Percentiles rank a stretch among this genome's conserved stretches.
Conservation (phyloP, 169 alveolate genomes). For the Cryptosporidium canis region DNA sequence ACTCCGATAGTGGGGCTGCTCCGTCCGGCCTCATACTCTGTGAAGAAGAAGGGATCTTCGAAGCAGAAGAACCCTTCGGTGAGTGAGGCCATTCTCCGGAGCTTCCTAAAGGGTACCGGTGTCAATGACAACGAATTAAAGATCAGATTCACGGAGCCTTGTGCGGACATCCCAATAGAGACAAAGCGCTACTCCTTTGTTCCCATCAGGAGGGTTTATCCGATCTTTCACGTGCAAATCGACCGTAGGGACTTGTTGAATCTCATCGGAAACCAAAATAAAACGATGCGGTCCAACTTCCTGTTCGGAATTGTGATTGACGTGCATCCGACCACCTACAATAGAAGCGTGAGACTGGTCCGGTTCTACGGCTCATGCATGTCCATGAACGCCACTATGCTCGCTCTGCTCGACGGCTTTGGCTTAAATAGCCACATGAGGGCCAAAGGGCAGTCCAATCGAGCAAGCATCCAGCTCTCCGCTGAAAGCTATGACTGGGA, state of each 20-base stretch:
- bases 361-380: too few species aligned
- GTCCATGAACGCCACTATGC: too few species aligned
- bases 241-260: neutral
- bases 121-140: neutral
- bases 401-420: too few species aligned
- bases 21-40: neutral
- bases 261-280: neutral
- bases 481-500: slow-evolving; percentile 18
- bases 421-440: too few species aligned
- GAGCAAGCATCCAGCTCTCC: too few species aligned
- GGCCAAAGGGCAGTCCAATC: too few species aligned
- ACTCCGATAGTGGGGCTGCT: neutral
- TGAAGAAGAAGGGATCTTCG: neutral
- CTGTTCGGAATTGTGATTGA: too few species aligned
- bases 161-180: too few species aligned
- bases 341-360: too few species aligned
- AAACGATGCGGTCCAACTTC: neutral
- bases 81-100: neutral
- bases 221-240: too few species aligned
- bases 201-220: slow-evolving; percentile 6
- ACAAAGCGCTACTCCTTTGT: neutral
- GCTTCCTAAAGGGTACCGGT: neutral
- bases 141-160: neutral
- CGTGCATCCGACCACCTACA: too few species aligned
- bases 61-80: neutral